Base-by-base conservation (phyloP, 2,329 filamentous ascomycete species). In the Colletotrichum tanaceti region DNA sequence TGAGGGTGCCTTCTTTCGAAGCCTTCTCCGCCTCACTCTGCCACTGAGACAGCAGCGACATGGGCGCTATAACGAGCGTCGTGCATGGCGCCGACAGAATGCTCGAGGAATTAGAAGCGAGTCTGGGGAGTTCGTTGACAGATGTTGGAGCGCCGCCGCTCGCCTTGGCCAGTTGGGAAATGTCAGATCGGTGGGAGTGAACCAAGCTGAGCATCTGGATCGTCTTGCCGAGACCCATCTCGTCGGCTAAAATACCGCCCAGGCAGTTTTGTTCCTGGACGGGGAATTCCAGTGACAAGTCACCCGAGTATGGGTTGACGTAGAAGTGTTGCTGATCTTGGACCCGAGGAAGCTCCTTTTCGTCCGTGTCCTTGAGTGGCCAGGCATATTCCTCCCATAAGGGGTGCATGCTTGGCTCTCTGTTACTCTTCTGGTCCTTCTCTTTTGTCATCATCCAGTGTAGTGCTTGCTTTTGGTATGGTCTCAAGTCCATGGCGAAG, bases 401-500 rank as follows among this genome's bases (percentile, higher is more conserved):
- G 0, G 96, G 96, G 79, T 99, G 94, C 93, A 99, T 97, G 0
- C 94, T 98, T 4, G 84, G 84, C 74, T 94, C 90, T 63, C 89
- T 88, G 44, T 89, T 86, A 13, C 88, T 86, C 72, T 89, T 90
- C 70, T 92, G 86, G 71, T 97, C 89, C 74, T 90, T 95, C 77
- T 99, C 96, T 77, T 98, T 98, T 5, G 90, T 87, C 71, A 98
- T 85, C 94, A 99, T 98, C 96, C 96, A 99, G 76, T 98, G 85
- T 6, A 99, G 81, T 0, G 96, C 94, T 79, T 99, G 96, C 75
- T 94, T 97, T 77, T 99, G 96, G 73, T 99, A 99, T 59, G 93
- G 93, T 3, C 96, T 90, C 35, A 99, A 83, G 44, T 90, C 85
- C 89, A 99, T 90, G 6, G 86, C 85, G 78, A 99, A 99, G 0